Percentiles rank a stretch among this genome's conserved stretches.
phyloP scores from a whole-genome alignment of 169 alveolate species.

The Besnoitia besnoiti region DNA sequence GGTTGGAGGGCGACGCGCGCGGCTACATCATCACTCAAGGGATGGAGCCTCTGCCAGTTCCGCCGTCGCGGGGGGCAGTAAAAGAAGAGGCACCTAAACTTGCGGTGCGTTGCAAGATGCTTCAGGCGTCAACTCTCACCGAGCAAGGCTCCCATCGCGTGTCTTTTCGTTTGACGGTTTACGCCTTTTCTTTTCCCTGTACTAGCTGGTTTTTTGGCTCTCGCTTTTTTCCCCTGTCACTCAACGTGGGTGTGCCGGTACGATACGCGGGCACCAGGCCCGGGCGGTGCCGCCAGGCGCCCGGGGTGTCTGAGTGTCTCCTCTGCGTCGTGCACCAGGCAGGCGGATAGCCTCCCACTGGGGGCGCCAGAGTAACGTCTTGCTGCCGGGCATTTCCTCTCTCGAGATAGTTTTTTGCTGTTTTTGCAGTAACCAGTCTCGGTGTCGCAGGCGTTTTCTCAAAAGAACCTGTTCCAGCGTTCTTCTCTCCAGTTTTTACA shows the following conservation, averaged over 20 bases:
- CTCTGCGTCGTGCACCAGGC: not conserved
- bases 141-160: too few relatives aligned
- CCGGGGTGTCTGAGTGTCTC: not conserved
- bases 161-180: not conserved
- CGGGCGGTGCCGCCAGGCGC: not conserved
- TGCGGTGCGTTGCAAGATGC: too few relatives aligned
- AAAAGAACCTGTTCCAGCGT: not conserved
- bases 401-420: not conserved
- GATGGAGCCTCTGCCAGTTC: too few relatives aligned
- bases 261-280: not conserved
- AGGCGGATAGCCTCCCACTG: not conserved
- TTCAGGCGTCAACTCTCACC: too few relatives aligned
- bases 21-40: too few relatives aligned
- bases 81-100: too few relatives aligned
- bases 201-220: not conserved
- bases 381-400: not conserved
- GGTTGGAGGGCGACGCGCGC: too few relatives aligned
- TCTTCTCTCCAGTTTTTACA: not conserved
- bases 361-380: not conserved
- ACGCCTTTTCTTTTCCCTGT: not conserved
- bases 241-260: not conserved
- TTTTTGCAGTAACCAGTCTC: not conserved
- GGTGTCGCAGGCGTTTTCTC: not conserved
- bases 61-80: too few relatives aligned
- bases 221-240: not conserved